Base-by-base conservation (phyloP, 2,329 filamentous ascomycete species). In the Domatiomyces catenatus region DNA sequence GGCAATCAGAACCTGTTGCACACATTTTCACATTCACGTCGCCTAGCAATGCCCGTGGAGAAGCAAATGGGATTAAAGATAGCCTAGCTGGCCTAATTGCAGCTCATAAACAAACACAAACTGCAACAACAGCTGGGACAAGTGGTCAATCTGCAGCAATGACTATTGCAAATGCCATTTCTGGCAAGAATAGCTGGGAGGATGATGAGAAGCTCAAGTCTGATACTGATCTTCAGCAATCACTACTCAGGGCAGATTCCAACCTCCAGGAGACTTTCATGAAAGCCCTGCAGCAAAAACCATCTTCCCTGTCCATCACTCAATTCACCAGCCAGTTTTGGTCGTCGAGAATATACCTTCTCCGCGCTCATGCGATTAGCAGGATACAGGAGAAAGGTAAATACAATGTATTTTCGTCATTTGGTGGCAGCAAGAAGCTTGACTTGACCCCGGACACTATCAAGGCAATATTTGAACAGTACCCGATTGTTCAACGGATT, bases 311-410 rank as follows among this genome's bases (percentile, higher is more conserved):
- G 54, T 83, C 83, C 0, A 80, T 84, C 24, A 77, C 78, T 1
- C 83, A 88, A 44, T 94, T 96, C 66, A 88, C 90, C 58, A 74
- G 80, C 1, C 90, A 95, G 64, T 98, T 98, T 69, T 98, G 92
- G 92, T 86, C 87, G 1, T 86, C 87, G 1, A 77, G 93, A 45
- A 77, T 89, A 46, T 87, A 87, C 64, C 72, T 95, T 28, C 75
- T 98, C 26, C 84, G 92, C 10, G 84, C 90, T 0, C 86, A 95
- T 68, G 89, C 88, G 1, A 92, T 94, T 45, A 88, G 96, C 67
- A 81, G 78, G 50, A 81, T 79, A 52, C 93, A 98, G 69, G 84
- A 81, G 59, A 83, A 85, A 57, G 92, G 90, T 5, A 81, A 87
- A 2, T 95, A 95, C 69, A 96, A 98, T 60, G 89, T 96, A 5